These are phyloP conservation scores for Adansonia digitata DNA, from an alignment of 345 rosid species.

Conservation along the genomic window DNA sequence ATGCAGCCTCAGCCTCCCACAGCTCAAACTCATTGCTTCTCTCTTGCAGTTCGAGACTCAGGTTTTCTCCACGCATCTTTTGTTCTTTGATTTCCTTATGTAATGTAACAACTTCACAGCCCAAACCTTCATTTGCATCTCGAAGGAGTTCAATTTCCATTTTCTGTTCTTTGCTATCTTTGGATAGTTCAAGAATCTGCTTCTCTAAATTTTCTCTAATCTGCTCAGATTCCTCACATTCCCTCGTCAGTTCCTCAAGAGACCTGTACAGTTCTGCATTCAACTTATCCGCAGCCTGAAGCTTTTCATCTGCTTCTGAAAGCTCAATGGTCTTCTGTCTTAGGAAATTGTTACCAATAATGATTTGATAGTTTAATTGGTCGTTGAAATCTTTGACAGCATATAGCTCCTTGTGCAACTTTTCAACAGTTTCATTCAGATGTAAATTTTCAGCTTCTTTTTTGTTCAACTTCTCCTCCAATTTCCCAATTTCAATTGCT, in stretches of 20 bases:
- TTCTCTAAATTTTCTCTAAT: conserved; percentile 37
- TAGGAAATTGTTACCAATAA: conserved; percentile 45
- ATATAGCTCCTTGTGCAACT: conserved; percentile 47
- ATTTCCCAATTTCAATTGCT: conserved; percentile 39
- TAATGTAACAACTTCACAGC: conserved; percentile 35
- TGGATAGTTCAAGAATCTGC: conserved; percentile 37
- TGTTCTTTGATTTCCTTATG: conserved; percentile 45
- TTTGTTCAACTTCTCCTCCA: conserved; percentile 43
- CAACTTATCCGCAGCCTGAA: conserved; percentile 49
- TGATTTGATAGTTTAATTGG: conserved; percentile 48
- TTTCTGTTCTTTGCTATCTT: conserved; percentile 32
- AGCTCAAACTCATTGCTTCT: conserved; percentile 69
- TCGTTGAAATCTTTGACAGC: conserved; percentile 50
- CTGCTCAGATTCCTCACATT: conserved; percentile 42
- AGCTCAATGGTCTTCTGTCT: conserved; percentile 54
- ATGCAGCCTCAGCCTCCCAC: conserved; percentile 91
- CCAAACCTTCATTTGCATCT: conserved; percentile 47
- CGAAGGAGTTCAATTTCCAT: conserved; percentile 47
- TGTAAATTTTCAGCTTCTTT: conserved; percentile 45
- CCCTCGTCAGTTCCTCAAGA: conserved; percentile 60
- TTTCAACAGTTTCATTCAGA: conserved; percentile 41
- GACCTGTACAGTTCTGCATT: conserved; percentile 51
- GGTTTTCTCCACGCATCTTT: conserved; percentile 50
- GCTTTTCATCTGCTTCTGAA: conserved; percentile 60
- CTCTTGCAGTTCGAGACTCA: conserved; percentile 76